Evolutionary conservation across 805 yeast genomes (phyloP).

Genomic region (Ogataea methylovora): DNA sequence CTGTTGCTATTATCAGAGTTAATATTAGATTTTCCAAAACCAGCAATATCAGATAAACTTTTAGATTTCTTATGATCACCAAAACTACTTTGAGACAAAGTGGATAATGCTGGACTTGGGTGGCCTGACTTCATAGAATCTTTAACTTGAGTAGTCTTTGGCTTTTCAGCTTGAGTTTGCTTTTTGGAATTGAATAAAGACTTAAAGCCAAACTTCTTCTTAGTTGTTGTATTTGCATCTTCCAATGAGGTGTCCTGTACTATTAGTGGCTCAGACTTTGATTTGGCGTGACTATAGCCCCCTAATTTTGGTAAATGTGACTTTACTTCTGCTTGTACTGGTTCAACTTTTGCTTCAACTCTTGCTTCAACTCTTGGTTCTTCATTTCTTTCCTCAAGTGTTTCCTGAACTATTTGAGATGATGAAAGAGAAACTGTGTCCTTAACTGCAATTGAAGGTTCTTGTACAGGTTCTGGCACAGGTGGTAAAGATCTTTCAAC

Average conservation of each 20-base stretch:
- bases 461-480: background rate
- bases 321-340: no score
- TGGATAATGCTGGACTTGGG: slow-evolving; percentile 12
- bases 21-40: slow-evolving; percentile 6
- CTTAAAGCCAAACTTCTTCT: slow-evolving; percentile 20
- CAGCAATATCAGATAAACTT: slow-evolving; percentile 7
- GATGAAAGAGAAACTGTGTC: no score
- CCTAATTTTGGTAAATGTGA: no score
- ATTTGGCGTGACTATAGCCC: no score
- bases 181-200: slow-evolving; percentile 18
- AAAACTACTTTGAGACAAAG: slow-evolving; percentile 2
- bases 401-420: no score
- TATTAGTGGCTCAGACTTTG: no score
- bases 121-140: background rate
- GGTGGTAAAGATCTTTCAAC: no score
- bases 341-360: no score
- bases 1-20: background rate
- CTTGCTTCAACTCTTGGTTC: no score
- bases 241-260: no score
- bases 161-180: background rate
- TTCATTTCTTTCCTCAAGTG: no score
- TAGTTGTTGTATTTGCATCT: slow-evolving; percentile 4
- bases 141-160: slow-evolving; percentile 1
- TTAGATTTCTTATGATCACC: slow-evolving; percentile 11
- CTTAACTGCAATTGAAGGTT: background rate